Percentiles rank a stretch among this genome's conserved stretches.
Evolutionary conservation across 2,329 filamentous ascomycete species (phyloP).

Genomic region (Sphaceloma murrayae): DNA sequence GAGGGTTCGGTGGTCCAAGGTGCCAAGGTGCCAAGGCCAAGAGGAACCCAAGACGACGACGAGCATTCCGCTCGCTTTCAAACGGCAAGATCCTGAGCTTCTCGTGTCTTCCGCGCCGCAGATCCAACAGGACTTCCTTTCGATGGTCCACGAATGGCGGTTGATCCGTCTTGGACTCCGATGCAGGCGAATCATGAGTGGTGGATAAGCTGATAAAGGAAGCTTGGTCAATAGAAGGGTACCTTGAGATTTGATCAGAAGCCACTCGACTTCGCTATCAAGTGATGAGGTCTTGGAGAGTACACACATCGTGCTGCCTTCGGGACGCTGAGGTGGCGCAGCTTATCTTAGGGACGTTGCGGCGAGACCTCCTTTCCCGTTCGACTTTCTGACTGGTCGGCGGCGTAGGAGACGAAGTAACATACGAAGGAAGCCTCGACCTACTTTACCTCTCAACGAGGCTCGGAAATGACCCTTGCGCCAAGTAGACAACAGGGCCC

Average conservation of each 20-base stretch:
- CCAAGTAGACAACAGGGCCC: too few relatives aligned
- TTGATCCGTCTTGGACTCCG: slow-evolving; percentile 4
- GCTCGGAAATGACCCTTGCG: too few relatives aligned
- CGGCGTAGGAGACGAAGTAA: too few relatives aligned
- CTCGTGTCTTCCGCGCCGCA: not conserved
- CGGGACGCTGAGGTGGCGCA: too few relatives aligned
- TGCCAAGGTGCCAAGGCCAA: slow-evolving; percentile 6
- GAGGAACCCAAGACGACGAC: slow-evolving; percentile 3
- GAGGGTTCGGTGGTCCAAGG: not conserved
- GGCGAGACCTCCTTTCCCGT: too few relatives aligned
- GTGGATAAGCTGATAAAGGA: slow-evolving; percentile 13
- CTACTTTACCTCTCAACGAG: too few relatives aligned
- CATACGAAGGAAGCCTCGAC: too few relatives aligned
- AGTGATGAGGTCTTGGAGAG: not conserved
- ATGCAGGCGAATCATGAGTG: not conserved
- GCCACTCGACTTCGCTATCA: not conserved
- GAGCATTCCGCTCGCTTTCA: slow-evolving; percentile 6
- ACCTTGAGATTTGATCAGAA: slow-evolving; percentile 4
- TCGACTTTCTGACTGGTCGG: too few relatives aligned
- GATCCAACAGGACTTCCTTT: slow-evolving; percentile 6
- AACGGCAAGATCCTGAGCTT: slow-evolving; percentile 1
- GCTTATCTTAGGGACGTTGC: too few relatives aligned
- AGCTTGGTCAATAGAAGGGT: slow-evolving; percentile 5
- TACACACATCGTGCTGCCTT: not conserved
- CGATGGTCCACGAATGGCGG: not conserved